phyloP scores from a whole-genome alignment of 805 yeast species.

The Kuraishia cidri region DNA sequence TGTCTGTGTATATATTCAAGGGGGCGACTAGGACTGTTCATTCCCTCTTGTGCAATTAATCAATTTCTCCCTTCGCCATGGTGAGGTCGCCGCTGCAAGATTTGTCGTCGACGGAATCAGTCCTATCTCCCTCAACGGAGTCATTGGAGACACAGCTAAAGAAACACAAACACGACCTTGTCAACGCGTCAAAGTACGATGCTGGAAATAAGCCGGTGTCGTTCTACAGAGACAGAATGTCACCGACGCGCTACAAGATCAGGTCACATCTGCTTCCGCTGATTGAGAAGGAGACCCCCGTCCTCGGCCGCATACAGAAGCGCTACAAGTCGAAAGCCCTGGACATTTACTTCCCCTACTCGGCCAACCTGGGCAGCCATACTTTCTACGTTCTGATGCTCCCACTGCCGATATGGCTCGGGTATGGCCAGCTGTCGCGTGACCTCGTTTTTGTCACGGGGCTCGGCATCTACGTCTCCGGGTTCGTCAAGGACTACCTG shows the following conservation, averaged over 20 bases:
- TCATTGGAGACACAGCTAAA: slow-evolving; percentile 5
- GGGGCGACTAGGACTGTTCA: too few relatives aligned
- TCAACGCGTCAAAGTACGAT: slow-evolving; percentile 29
- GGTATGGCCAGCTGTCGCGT: slow-evolving; percentile 44
- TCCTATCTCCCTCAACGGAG: slow-evolving; percentile 5
- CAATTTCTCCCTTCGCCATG: too few relatives aligned
- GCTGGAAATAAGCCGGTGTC: slow-evolving; percentile 68
- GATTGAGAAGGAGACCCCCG: slow-evolving; percentile 56
- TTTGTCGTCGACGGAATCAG: too few relatives aligned
- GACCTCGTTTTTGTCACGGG: slow-evolving; percentile 56
- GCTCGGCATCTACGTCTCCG: slow-evolving; percentile 64
- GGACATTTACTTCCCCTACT: slow-evolving; percentile 76
- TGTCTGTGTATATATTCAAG: too few relatives aligned
- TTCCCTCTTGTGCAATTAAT: too few relatives aligned
- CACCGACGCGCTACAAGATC: slow-evolving; percentile 42
- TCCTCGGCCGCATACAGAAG: slow-evolving; percentile 49
- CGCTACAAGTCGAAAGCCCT: slow-evolving; percentile 34
- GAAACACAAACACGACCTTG: slow-evolving; percentile 6
- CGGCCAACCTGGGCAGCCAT: slow-evolving; percentile 88
- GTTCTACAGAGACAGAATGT: slow-evolving; percentile 54
- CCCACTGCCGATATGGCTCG: slow-evolving; percentile 82
- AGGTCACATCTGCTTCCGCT: slow-evolving; percentile 46
- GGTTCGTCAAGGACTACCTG: slow-evolving; percentile 71
- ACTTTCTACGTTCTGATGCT: slow-evolving; percentile 87
- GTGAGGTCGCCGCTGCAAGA: too few relatives aligned